Base-by-base conservation (phyloP, 345 rosid genomes). In the Lepidium aucheri region DNA sequence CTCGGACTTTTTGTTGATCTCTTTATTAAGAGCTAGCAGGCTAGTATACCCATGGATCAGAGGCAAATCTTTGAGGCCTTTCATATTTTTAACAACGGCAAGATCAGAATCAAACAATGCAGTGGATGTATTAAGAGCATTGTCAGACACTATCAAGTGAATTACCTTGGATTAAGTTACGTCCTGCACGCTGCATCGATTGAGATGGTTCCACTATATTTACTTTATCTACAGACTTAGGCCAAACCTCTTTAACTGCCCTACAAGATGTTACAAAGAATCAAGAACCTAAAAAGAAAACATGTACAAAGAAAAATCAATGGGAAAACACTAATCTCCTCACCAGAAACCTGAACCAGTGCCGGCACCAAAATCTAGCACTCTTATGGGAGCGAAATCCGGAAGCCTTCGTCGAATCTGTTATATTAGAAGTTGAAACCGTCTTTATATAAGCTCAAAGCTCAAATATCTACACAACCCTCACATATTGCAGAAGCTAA, bases 261-360 rank as follows among this genome's bases (percentile, higher is more conserved):
- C 99, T 88, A 65, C 13, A 67, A 56, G 28, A 45, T 24, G 60
- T 61, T 46, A 53, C 51, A 47, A 7, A 56, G 54, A 54, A 10
- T 53, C 61, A 63, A 55, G n/a, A 22, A 16, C 5, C 32, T 28
- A 28, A 20, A 17, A 32, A 8, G 0, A 8, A 30, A 18, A 9
- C 1, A 7, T 7, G 11, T 0, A 45, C 1, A 28, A 5, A 28
- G 2, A 47, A 10, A 65, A 3, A 0, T 5, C 1, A 20, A 30
- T 7, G 17, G 10, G 33, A 16, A 65, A 66, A 16, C 53, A 50
- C 38, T 2, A 4, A 44, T 44, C 32, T 36, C 39, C 84, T 79
- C 73, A 90, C 99, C 96, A 90, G 76, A 90, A 90, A 53, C 96
- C 97, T 4, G 96, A 94, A 65, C 99, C 97, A 4, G 97, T 86